Evolutionary conservation across 2,329 filamentous ascomycete genomes (phyloP).

Genomic region (Sarocladium brachiariae): DNA sequence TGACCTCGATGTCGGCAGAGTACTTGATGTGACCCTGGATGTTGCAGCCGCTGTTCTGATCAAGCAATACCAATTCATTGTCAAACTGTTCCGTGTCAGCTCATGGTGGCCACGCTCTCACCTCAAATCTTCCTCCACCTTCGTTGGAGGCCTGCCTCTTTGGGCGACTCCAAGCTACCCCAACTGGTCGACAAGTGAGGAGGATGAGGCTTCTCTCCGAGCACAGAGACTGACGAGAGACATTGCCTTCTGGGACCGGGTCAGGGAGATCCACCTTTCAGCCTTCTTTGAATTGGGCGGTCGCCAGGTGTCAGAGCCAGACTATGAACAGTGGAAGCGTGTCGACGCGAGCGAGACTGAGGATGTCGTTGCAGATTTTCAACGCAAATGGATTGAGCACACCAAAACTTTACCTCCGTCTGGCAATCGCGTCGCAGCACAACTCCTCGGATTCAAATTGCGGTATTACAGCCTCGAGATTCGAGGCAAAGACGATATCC

Average conservation of each 20-base stretch:
- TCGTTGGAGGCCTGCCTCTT: conserved; percentile 63
- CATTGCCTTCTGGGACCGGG: conserved; percentile 70
- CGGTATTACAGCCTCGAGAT: conserved; percentile 85
- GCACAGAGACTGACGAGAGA: conserved; percentile 60
- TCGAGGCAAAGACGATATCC: conserved; percentile 64
- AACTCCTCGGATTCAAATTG: conserved; percentile 93
- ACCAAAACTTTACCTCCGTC: conserved; percentile 77
- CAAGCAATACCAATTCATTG: conserved; percentile 88
- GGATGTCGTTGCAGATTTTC: conserved; percentile 47
- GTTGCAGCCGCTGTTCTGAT: conserved; percentile 91
- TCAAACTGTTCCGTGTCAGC: conserved; percentile 83
- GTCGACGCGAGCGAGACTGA: conserved; percentile 24
- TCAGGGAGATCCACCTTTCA: conserved; percentile 66
- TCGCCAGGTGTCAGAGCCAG: conserved; percentile 55
- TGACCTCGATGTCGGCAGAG: conserved; percentile 90
- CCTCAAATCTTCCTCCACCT: conserved; percentile 34
- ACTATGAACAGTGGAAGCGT: conserved; percentile 33
- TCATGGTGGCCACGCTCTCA: conserved; percentile 88
- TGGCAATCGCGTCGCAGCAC: conserved; percentile 87
- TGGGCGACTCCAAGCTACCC: conserved; percentile 75
- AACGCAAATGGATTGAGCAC: conserved; percentile 67
- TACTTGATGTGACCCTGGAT: conserved; percentile 89
- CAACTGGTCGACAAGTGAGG: conserved; percentile 57
- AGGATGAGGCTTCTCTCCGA: conserved; percentile 56
- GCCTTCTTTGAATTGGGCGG: conserved; percentile 89